Conservation (phyloP, 1,139 yeast genomes). For the Protomyces inundatus region DNA sequence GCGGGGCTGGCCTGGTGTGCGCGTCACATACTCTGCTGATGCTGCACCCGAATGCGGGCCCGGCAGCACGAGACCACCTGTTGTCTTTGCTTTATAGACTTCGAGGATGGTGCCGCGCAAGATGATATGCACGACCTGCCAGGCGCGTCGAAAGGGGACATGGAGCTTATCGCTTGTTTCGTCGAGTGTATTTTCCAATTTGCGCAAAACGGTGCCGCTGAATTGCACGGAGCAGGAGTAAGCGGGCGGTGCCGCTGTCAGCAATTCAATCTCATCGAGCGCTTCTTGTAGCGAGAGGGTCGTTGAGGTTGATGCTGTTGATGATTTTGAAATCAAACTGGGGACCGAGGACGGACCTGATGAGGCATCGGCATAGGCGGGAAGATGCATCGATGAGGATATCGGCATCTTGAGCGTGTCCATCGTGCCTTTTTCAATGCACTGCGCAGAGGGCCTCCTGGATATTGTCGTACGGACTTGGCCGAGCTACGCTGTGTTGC, state of each 20-base stretch:
- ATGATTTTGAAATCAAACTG: neutral
- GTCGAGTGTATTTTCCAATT: constrained; percentile 10
- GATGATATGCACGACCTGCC: constrained; percentile 1
- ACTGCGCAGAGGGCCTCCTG: no score
- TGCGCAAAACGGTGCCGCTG: constrained; percentile 4
- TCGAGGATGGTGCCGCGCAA: constrained; percentile 15
- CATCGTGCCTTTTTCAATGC: no score
- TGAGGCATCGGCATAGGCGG: neutral
- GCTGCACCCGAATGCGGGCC: neutral
- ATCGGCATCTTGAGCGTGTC: no score
- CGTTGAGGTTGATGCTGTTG: neutral
- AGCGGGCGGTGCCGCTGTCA: neutral
- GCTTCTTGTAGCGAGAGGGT: neutral
- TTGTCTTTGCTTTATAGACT: neutral
- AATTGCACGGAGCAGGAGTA: constrained; percentile 17
- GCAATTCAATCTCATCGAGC: neutral
- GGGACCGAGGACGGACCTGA: neutral
- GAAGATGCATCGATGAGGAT: neutral
- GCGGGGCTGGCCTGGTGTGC: neutral
- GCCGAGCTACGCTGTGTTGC: no score
- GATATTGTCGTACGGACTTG: no score
- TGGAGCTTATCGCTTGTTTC: constrained; percentile 1
- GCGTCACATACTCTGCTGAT: neutral
- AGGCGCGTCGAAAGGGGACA: constrained; percentile 10
- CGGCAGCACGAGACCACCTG: neutral